Base-by-base conservation (phyloP, 2,329 filamentous ascomycete genomes). In the Fusarium incarnatum region DNA sequence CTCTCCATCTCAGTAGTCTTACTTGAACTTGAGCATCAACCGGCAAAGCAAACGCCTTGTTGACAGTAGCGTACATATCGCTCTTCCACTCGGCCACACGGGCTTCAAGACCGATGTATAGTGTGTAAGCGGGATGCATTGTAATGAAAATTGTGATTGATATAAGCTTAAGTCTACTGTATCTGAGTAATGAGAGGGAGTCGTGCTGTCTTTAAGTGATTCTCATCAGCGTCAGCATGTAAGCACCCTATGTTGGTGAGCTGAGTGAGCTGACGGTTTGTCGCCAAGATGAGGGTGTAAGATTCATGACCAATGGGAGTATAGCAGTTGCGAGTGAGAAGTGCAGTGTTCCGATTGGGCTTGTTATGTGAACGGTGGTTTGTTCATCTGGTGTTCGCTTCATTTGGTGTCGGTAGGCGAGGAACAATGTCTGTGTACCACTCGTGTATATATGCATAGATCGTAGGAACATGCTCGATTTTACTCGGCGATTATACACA, bases 111-210 rank as follows among this genome's bases (percentile, higher is more conserved):
- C 62, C 62, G n/a, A 64, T 34, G 12, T 70, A 70, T 6, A 70
- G 18, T 5, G 63, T 63, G 6, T 70, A 70, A 30, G 54, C 67
- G 4, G 63, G 67, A 47, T 70, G 67, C 67, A 70, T 30, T 30
- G 12, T 30, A 30, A 6, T 30, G 12, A 30, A 30, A 13, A 30
- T 30, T 30, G 28, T 13, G 3, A 30, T 30, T 3, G 28, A 28
- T 30, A 13, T 30, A 30, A 30, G 28, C 28, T 30, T 30, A 30
- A 30, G 28, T 30, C 12, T 30, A 30, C 28, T 30, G 0, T 30
- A 30, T 30, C 28, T 30, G 12, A 30, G 28, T 7, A 13, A 13
- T 13, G 28, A 30, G 12, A 30, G 28, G 28, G 28, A 30, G 28
- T 13, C 28, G 28, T 13, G 28, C 28, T 30, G 20, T 10, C 8